Base-by-base conservation (phyloP, 2,329 filamentous ascomycete genomes). In the Fusarium siculi region DNA sequence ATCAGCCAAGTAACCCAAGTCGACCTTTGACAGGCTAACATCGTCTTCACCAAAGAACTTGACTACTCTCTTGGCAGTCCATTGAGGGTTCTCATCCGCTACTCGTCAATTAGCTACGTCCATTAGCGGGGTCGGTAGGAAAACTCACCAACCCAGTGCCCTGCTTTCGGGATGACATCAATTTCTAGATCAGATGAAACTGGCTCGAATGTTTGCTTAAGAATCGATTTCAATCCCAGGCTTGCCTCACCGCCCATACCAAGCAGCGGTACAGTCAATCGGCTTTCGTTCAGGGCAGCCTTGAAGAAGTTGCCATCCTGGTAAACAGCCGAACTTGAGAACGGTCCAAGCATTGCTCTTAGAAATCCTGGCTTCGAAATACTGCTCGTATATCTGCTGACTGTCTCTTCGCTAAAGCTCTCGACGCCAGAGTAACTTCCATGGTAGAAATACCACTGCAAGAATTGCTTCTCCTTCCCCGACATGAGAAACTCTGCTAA, bases 371-470 rank as follows among this genome's bases (percentile, higher is more conserved):
- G 83, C 69, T 85, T 86, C 1, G 80, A 76, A n/a, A 86, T 83
- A 21, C 79, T 79, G 16, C 66, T 79, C 1, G 83, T 78, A 49
- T 85, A 86, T 21, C 78, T 75, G 39, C 82, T 80, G 0, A 86
- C 70, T 2, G 81, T 80, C 18, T 84, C 83, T 42, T 82, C 79
- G 3, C 79, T 79, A 18, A 86, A 79, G 2, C 80, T 76, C 39
- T 80, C 73, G 3, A 74, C 74, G 1, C 85, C 84, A 1, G 82
- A 81, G 68, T 86, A 87, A 23, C 79, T 82, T 0, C 78, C 78
- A 39, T 87, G 84, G 63, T 78, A 86, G 63, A 86, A 86, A 55
- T 85, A 86, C 85, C 84, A 86, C 21, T 80, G 70, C 2, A 86
- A 73, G 68, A 86, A 82, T 64, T 84, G 77, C 65, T 77, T 82